phyloP scores from a whole-genome alignment of 2,329 filamentous ascomycete species.

The Cladosporium sp. region DNA sequence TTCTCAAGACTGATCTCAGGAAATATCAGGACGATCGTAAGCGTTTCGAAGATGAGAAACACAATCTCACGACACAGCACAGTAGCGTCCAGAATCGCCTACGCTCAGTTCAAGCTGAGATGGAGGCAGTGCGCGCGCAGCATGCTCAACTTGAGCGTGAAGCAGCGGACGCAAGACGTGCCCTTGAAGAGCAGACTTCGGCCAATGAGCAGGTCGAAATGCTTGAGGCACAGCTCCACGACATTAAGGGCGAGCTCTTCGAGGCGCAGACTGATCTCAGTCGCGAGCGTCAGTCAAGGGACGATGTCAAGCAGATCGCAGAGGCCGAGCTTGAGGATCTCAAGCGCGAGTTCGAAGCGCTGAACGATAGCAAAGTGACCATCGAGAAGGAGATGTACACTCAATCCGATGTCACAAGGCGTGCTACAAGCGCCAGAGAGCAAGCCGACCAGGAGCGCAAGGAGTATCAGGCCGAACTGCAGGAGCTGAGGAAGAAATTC shows the following conservation, averaged over 20 bases:
- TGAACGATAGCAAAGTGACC: constrained; percentile 93
- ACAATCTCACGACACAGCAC: constrained; percentile 66
- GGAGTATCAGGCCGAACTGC: constrained; percentile 81
- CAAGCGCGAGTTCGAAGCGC: constrained; percentile 75
- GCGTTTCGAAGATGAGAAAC: constrained; percentile 74
- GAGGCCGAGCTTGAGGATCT: constrained; percentile 83
- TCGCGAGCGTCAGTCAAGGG: constrained; percentile 84
- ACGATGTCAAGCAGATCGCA: constrained; percentile 85
- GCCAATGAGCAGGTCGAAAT: constrained; percentile 87
- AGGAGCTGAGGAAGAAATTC: constrained; percentile 76
- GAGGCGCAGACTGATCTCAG: constrained; percentile 83
- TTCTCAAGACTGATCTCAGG: constrained; percentile 80
- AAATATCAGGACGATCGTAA: constrained; percentile 77
- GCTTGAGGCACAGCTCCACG: constrained; percentile 80
- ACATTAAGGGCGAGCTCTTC: constrained; percentile 81
- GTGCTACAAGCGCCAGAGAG: constrained; percentile 75
- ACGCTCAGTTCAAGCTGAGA: constrained; percentile 80
- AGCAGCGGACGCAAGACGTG: constrained; percentile 77
- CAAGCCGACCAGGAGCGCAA: constrained; percentile 83
- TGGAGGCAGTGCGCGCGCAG: constrained; percentile 80
- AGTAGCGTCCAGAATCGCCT: constrained; percentile 72
- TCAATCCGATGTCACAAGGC: constrained; percentile 84
- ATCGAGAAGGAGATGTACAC: constrained; percentile 98
- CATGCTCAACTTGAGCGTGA: constrained; percentile 82
- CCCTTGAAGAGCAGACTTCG: constrained; percentile 82